Base-by-base conservation (phyloP, 176 grass and related monocot species). In the Miscanthus lutarioriparius region DNA sequence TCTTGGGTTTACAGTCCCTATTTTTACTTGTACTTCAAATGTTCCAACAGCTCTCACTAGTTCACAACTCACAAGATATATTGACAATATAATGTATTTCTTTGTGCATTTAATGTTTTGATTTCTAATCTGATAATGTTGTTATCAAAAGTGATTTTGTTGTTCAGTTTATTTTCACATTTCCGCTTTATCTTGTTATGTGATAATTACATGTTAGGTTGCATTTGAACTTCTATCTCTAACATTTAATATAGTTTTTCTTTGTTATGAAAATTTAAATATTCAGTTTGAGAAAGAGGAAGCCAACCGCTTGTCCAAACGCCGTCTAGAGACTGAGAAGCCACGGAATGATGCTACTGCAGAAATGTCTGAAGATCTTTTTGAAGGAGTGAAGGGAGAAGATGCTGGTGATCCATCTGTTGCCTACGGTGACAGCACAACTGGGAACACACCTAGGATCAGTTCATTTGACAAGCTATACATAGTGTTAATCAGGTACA, bases 301-400 rank as follows among this genome's bases (percentile, higher is more conserved):
- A 88, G 86, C 88, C 41, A 80, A 41, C 10, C 82, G 93, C 23
- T 74, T 91, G 28, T 90, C 86, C 48, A 95, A 95, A 79, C 88
- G 80, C 19, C 88, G 86, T 41, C 83, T 79, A 70, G 86, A 90
- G 82, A 80, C 80, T 70, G 90, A 95, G 77, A 92, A 80, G 79
- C 80, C 72, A 54, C 83, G 77, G 15, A 36, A 15, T 43, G 93
- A 92, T 88, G 83, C 80, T 75, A 84, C 88, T 82, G 77, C 90
- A 82, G 93, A 95, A 86, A 95, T 95, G 90, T 95, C 93, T 84
- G 93, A 95, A 92, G 93, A 88, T 77, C 88, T 95, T 38, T 95
- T 91, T 82, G 88, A 95, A 88, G 93, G 90, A 79, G 93, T 90
- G 70, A 90, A 95, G 78, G 88, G 93, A 44, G 93, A 95, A 30